Base-by-base conservation (phyloP, 148 eudicot species). In the Diospyros lotus region DNA sequence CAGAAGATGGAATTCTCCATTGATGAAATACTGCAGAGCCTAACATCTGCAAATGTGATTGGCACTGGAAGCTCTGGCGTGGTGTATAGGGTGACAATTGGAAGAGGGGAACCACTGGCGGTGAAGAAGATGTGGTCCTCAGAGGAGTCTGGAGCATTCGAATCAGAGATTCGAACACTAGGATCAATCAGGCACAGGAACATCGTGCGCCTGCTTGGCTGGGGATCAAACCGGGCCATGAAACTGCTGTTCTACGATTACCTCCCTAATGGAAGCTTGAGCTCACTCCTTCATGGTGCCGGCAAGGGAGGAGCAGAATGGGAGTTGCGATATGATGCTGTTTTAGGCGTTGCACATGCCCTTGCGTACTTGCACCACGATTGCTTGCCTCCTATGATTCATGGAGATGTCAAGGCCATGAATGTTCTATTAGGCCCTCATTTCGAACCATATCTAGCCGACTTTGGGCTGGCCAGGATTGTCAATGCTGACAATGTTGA, bases 11-110 rank as follows among this genome's bases (percentile, higher is more conserved):
- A 96, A 11, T 78, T 96, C 64, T 86, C 93, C 3, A 84, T 93
- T 3, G 93, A 96, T 60, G 93, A 96, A 44, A 86, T 93, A 17
- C 83, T 89, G 68, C 81, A 74, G 39, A 85, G 79, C 76, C 79
- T 96, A 53, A 87, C 86, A 51, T 96, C 99, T 3, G 83, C 89
- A 3, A 93, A 93, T 74, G 98, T 96, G 55, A 86, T 96, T 9
- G 99, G 99, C 4, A 96, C 98, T 0, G 99, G 99, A 38, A 93
- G 98, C 84, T 96, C 99, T 5, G 99, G 99, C 5, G 98, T 96
- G 9, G 99, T 96, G 28, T 96, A 96, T 78, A 91, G 82, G 80
- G 93, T 93, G 15, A 84, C 81, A 60, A 78, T 88, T 81, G 88
- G 89, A 4, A 90, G 74, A 53, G 99, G 99, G 43, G 94, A 88